These are phyloP conservation scores for Nannizziopsis arthrosporioides DNA, from an alignment of 2,329 filamentous ascomycete species.

Conservation along the genomic window DNA sequence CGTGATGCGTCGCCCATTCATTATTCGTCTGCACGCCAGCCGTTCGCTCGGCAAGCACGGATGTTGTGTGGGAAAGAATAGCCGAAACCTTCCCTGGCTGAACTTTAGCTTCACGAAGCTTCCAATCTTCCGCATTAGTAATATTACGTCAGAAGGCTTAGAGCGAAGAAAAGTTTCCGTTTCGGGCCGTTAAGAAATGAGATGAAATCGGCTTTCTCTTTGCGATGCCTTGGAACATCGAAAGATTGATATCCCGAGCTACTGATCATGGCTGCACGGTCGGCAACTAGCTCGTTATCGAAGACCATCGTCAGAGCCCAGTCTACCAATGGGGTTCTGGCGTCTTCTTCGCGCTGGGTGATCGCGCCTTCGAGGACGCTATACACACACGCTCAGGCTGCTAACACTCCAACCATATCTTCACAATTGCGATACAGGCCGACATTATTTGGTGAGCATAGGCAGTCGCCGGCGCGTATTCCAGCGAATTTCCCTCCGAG, in stretches of 20 bases:
- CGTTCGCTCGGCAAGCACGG: not conserved
- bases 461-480: slow-evolving; percentile 27
- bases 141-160: slow-evolving; percentile 7
- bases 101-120: slow-evolving; percentile 7
- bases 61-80: not conserved
- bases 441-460: slow-evolving; percentile 34
- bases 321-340: not conserved
- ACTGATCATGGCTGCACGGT: slow-evolving; percentile 7
- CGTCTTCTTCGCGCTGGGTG: slow-evolving; percentile 4
- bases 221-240: not conserved
- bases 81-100: slow-evolving; percentile 3
- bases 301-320: not conserved
- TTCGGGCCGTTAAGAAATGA: not conserved
- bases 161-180: slow-evolving; percentile 1
- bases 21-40: not conserved
- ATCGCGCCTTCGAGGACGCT: not conserved
- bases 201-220: not conserved
- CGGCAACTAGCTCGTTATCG: slow-evolving; percentile 4
- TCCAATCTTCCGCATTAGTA: not conserved
- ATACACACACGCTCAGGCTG: slow-evolving; percentile 32
- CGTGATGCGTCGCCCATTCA: not conserved
- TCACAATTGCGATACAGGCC: slow-evolving; percentile 39
- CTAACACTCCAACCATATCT: slow-evolving; percentile 36
- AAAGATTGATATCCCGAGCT: too few relatives aligned
- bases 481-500: slow-evolving; percentile 30